phyloP scores from a whole-genome alignment of 2,329 filamentous ascomycete species.

The Xylaria sp. region DNA sequence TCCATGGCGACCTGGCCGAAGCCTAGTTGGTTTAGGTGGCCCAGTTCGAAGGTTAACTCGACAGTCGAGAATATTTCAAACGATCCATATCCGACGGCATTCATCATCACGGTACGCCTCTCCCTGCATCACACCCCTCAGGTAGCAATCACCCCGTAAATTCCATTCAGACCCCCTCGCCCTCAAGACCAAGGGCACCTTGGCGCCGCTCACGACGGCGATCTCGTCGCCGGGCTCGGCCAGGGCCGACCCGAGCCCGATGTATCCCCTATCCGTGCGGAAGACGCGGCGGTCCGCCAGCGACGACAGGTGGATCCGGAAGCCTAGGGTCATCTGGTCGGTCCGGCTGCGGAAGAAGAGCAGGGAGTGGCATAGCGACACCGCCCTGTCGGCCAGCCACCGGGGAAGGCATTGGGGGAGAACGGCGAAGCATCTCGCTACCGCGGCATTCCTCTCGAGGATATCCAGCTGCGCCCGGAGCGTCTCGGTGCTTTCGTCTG shows the following conservation, averaged over 20 bases:
- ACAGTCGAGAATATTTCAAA: too few species aligned
- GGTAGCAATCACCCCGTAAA: conserved; percentile 23
- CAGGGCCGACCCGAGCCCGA: conserved; percentile 22
- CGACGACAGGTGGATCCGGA: conserved; percentile 20
- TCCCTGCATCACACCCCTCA: conserved; percentile 23
- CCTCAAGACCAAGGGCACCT: conserved; percentile 21
- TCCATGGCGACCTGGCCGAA: too few species aligned
- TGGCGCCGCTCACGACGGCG: conserved; percentile 21
- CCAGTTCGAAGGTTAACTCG: too few species aligned
- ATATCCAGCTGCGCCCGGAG: conserved; percentile 19
- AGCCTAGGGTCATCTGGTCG: conserved; percentile 23
- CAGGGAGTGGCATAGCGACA: conserved; percentile 10
- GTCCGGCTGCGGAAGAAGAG: conserved; percentile 18
- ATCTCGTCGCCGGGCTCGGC: conserved; percentile 21
- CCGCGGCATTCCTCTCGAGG: conserved; percentile 17
- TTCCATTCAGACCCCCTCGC: conserved; percentile 14
- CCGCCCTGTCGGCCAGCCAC: conserved; percentile 15
- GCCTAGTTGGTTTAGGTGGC: too few species aligned
- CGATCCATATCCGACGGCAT: conserved; percentile 20
- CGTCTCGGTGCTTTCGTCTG: conserved; percentile 10
- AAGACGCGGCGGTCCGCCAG: conserved; percentile 20
- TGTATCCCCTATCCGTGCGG: conserved; percentile 22
- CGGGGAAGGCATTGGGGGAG: conserved; percentile 10
- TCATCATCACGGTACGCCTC: conserved; percentile 24
- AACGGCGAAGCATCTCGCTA: conserved; percentile 11